Conservation (phyloP, 2,329 filamentous ascomycete genomes). For the Clarireedia homoeocarpa region DNA sequence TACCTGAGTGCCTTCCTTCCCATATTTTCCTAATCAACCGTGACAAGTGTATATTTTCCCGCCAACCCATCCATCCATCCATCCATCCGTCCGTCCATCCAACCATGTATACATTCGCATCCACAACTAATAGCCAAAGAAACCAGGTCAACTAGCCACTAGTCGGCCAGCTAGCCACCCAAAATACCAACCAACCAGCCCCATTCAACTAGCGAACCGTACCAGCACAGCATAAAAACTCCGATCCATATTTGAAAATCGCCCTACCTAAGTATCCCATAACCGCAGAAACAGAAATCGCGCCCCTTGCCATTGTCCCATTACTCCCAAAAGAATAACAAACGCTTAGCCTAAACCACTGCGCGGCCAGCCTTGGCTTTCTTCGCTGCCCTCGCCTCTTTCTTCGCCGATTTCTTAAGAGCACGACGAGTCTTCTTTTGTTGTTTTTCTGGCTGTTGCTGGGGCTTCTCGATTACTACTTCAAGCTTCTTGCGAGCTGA, state of each 20-base stretch:
- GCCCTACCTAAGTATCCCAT: neutral
- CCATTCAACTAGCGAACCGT: no score
- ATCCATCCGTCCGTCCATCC: neutral
- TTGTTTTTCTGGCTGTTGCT: neutral
- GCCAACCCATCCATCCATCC: neutral
- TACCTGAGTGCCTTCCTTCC: no score
- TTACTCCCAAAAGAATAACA: conserved; percentile 1
- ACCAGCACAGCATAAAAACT: neutral
- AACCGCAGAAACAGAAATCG: neutral
- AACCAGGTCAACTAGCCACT: no score
- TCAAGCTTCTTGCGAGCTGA: conserved; percentile 12
- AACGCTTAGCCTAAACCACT: neutral
- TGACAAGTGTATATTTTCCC: no score
- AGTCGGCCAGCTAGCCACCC: no score
- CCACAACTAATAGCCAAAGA: no score
- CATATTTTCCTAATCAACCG: no score
- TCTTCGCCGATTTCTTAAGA: neutral
- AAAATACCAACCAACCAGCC: no score
- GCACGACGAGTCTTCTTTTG: neutral
- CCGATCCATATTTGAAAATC: neutral
- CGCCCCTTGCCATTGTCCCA: neutral
- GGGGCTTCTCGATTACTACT: neutral
- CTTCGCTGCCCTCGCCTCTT: conserved; percentile 5
- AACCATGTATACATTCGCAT: neutral
- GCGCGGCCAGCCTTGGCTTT: neutral